Base-by-base conservation (phyloP, 495 filamentous ascomycete species). In the Neohortaea acidophila region DNA sequence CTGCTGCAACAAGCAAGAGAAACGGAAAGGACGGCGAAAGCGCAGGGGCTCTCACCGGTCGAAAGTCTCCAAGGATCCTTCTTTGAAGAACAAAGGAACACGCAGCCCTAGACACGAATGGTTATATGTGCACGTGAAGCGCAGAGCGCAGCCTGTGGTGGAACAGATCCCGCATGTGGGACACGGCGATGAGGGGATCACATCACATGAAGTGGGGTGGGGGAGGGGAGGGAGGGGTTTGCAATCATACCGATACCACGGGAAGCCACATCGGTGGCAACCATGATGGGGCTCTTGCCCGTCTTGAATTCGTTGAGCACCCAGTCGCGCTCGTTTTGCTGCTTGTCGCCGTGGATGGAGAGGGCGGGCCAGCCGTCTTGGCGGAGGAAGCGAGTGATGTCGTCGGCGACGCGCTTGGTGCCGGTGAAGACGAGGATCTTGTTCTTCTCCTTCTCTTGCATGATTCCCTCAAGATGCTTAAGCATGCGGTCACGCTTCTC, bases 171-270 rank as follows among this genome's bases (percentile, higher is more conserved):
- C 55, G 55, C 50, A 51, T 65, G 59, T 74, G 59, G 61, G 21
- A 39, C 22, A 33, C 28, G 43, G 52, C 47, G 47, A 60, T 60
- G 48, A 53, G 15, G 41, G 18, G 39, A 33, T 32, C 38, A 25
- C 41, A 58, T 36, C 56, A 49, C 40, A 51, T n/a, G n/a, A n/a
- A n/a, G n/a, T n/a, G n/a, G 54, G 57, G 47, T 43, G 43, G 49
- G 58, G 58, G 49, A 41, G 59, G 55, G 55, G 60, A 62, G 54
- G 59, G 58, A 52, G 49, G 56, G 56, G 60, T 54, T 51, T 68
- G 59, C 63, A 73, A 80, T 91, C 89, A 93, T 94, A 97, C 89
- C 89, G 69, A 97, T 97, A 75, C 89, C 89, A 71, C 89, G 81
- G 43, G 91, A 94, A 55, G 89, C 89, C 51, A 97, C 89, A 65